Base-by-base conservation (phyloP, 805 yeast genomes). In the Nakazawaea holstii region DNA sequence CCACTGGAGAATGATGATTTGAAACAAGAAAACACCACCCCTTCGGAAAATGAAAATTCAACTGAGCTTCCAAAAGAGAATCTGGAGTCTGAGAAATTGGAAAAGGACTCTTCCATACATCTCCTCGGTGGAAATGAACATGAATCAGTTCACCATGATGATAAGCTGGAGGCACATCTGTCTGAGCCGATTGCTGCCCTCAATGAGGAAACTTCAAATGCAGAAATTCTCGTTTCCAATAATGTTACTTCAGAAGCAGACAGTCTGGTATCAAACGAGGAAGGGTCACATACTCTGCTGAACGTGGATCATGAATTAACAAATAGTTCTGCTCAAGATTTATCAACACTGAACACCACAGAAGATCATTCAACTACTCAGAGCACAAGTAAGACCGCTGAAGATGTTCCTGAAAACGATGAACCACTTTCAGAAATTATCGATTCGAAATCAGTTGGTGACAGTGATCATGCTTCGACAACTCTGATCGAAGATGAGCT, bases 141-240 rank as follows among this genome's bases (percentile, higher is more conserved):
- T 3, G 24, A 20, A 5, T 5, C 24, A 20, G 24, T 5, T 20
- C 24, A 20, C 24, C 24, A 20, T 20, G 5, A 20, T 3, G 24
- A 20, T 5, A 20, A 3, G 24, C 24, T 20, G 24, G 24, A 20
- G 24, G 33, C 3, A 11, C n/a, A 10, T n/a, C 33, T 30, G 33
- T 33, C 36, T 33, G 36, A 13, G 15, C 14, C 17, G 32, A 17
- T 28, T 11, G 41, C 26, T 13, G 11, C 9, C 9, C 14, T 43
- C 10, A 35, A 43, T 28, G 35, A 43, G 2, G 40, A 28, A 8
- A 15, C 46, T 13, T 26, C 46, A 13, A 43, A 43, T 43, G 46
- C 46, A 11, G 46, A 43, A 28, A 20, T 43, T 13, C 35, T 43
- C 13, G 46, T 43, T 1, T 43, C 46, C 4, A 43, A 43, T 27